These are phyloP conservation scores for Lachnellula hyalina DNA, from an alignment of 2,329 filamentous ascomycete species.

Conservation along the genomic window DNA sequence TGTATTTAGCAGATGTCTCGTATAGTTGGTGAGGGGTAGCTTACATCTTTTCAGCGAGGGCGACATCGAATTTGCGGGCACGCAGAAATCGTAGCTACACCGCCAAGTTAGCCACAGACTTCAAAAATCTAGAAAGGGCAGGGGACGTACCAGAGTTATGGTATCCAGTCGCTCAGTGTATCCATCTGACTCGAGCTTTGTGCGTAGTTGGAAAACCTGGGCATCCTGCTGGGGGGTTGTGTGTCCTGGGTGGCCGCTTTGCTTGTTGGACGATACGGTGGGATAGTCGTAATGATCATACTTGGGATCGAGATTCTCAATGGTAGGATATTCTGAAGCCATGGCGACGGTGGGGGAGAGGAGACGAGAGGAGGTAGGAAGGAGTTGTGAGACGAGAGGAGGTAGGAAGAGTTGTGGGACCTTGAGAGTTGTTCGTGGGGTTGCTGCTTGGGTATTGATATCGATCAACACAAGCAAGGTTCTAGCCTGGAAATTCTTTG, in stretches of 20 bases:
- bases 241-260: slow-evolving; percentile 80
- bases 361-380: neutral
- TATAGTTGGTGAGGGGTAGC: slow-evolving; percentile 28
- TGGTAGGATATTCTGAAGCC: slow-evolving; percentile 19
- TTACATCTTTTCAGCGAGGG: slow-evolving; percentile 81
- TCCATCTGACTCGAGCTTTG: slow-evolving; percentile 77
- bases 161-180: slow-evolving; percentile 85
- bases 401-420: neutral
- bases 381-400: neutral
- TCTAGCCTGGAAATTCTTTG: neutral
- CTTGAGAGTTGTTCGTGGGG: neutral
- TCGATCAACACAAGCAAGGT: neutral
- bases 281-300: slow-evolving; percentile 97
- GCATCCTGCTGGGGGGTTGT: slow-evolving; percentile 84
- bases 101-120: slow-evolving; percentile 1
- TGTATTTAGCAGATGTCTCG: slow-evolving; percentile 14
- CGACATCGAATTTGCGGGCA: slow-evolving; percentile 91
- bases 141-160: slow-evolving; percentile 68
- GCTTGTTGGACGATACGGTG: slow-evolving; percentile 63
- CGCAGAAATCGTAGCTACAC: slow-evolving; percentile 77
- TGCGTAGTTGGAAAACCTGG: slow-evolving; percentile 78
- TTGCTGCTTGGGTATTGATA: neutral
- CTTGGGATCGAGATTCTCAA: slow-evolving; percentile 65
- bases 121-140: neutral
- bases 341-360: slow-evolving; percentile 17